A percentile compares a stretch with the other conserved stretches of the same genome.
Conservation (phyloP, 2,329 filamentous ascomycete species). For the Arthrobotrys musiformis region DNA sequence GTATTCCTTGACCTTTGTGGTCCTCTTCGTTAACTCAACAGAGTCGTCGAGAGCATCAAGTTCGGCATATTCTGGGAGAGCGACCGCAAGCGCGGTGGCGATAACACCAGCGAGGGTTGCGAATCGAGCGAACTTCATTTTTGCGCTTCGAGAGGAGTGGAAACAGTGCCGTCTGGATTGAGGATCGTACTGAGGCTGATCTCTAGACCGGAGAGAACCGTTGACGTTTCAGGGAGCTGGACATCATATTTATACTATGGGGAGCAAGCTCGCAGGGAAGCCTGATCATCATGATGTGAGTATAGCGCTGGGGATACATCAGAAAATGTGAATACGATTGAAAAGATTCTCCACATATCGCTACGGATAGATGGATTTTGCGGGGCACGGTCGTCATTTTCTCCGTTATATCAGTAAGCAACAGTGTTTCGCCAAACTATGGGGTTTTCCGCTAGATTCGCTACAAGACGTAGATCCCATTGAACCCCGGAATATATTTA, state of each 20-base stretch:
- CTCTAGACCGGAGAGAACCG: conserved; percentile 25
- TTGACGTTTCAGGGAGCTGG: conserved; percentile 39
- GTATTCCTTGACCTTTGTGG: conserved; percentile 12
- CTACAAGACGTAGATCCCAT: conserved; percentile 11
- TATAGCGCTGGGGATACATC: not conserved
- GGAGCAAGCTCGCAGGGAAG: not conserved
- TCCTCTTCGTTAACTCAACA: conserved; percentile 17
- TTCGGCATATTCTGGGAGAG: conserved; percentile 43
- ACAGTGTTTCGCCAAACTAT: not conserved
- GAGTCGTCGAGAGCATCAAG: conserved; percentile 44
- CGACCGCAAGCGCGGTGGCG: conserved; percentile 31
- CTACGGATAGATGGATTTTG: conserved; percentile 32
- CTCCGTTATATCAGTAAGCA: conserved; percentile 23
- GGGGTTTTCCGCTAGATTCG: not conserved
- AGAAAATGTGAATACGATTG: not conserved
- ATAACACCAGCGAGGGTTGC: conserved; percentile 44
- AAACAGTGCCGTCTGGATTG: not conserved
- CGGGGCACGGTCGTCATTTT: conserved; percentile 54
- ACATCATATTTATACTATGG: conserved; percentile 43
- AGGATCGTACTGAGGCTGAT: conserved; percentile 42
- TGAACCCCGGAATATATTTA: not conserved
- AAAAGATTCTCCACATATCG: conserved; percentile 21
- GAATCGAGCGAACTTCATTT: conserved; percentile 50
- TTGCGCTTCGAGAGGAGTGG: not conserved
- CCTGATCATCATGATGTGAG: not conserved